Evolutionary conservation across 176 grass and related monocot genomes (phyloP), one percentile per base, ranked within the genome.

Genomic region (Thinopyrum elongatum): DNA sequence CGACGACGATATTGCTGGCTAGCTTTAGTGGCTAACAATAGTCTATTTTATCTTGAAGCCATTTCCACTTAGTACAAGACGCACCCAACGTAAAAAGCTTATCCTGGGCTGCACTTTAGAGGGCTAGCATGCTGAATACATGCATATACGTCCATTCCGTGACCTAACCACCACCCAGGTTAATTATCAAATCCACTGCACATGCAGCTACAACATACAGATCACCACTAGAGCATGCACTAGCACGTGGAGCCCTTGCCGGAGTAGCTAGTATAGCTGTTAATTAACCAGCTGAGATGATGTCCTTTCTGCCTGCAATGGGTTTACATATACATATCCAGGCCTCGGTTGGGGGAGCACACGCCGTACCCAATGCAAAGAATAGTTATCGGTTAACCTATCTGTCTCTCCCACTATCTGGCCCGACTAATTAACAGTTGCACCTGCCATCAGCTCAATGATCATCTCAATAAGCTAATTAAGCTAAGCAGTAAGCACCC

Each of bases 361-460:
- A 53, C 73, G 8, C 44, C 8, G 26, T 76, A 76, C 26, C 11
- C 73, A 21, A 55, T 21, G 1, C 14, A 0, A 53, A 58, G 7
- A 22, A 58, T 58, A 22, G 55, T 58, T 58, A 58, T 58, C 2
- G 2, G 55, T 22, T 58, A 58, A 22, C 28, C 27, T 4, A 46
- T 31, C 26, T 51, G 3, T 51, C 46, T 53, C 73, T 76, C 73
- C 73, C 73, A 76, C 46, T 76, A 76, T 76, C 44, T 76, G 73
- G 73, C 44, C 8, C 16, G 27, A 29, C 46, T 17, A 16, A 31
- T 17, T 47, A 74, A 49, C 71, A 74, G 26, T 26, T 10, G 8
- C 0, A 61, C 59, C 55, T 58, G 55, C 55, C 55, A 58, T 46
- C n/a, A n/a, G n/a, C 42, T 46, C 42, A 0, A 14, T 14, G 42